Evolutionary conservation across 768 basidiomycete species (phyloP), one percentile per base, ranked within the genome.

Genomic region (Auricularia cornea): DNA sequence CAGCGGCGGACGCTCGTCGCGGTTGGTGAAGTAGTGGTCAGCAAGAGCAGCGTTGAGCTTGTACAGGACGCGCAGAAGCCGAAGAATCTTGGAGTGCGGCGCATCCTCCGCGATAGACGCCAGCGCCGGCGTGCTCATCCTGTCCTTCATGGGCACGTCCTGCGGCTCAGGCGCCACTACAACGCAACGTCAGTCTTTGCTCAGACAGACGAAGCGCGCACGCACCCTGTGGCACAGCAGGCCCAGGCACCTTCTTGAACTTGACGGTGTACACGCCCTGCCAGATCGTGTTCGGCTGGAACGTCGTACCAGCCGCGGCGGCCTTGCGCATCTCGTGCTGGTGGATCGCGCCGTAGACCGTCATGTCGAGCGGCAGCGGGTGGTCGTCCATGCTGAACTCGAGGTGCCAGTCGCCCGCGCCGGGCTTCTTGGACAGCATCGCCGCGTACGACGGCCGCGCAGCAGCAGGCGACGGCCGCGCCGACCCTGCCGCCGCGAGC

Each of bases 311-410:
- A 3, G 82, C 76, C 72, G 89, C 85, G 10, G 54, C 8, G 35
- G 63, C 66, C 78, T 91, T 90, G 64, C 89, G 82, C 73, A 84
- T 83, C 72, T 94, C 90, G 69, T 92, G 89, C 69, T 94, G 92
- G 72, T 98, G 94, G 56, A 97, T 90, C 0, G 94, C 96, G 8
- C 97, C 97, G 70, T 97, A 99, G 60, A 99, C 88, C 0, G 97
- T 99, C 62, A 95, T 80, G 72, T 95, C 91, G 64, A 96, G 62
- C 95, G 79, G 72, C 95, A 0, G 90, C 89, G 20, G 98, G 56
- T 92, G 87, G 65, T 94, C 94, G 70, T 92, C 92, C 85, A 98
- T 90, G 10, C 84, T 89, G 75, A 99, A 98, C 74, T 97, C 90
- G 60, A 98, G 84, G 72, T 99, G 95, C 93, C 94, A 99, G 70